Conservation (phyloP, 495 filamentous ascomycete genomes). For the Xylaria curta region DNA sequence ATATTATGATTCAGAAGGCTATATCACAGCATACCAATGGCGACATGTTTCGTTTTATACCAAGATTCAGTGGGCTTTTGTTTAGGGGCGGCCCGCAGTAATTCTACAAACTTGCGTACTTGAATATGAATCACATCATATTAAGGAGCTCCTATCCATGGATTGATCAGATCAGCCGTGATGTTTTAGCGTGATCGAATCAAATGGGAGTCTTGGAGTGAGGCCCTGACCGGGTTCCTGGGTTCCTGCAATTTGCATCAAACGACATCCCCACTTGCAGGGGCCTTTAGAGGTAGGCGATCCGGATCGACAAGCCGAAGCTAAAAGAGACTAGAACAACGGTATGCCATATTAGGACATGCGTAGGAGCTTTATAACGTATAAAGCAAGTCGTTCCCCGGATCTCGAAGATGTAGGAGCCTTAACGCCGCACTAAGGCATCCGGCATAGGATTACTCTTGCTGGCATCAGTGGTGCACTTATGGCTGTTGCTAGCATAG, state of each 20-base stretch:
- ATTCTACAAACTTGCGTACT: not conserved
- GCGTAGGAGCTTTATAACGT: not conserved
- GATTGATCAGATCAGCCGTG: constrained; percentile 1
- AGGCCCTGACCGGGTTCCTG: constrained; percentile 13
- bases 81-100: constrained; percentile 6
- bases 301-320: constrained; percentile 18
- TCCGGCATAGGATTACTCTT: not conserved
- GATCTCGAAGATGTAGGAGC: not conserved
- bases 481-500: too few species aligned
- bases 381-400: not conserved
- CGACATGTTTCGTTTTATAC: constrained; percentile 16
- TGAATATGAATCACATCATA: not conserved
- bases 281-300: not conserved
- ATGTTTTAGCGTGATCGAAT: not conserved
- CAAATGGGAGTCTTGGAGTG: not conserved
- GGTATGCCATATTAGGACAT: not conserved
- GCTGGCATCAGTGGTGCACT: too few species aligned
- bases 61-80: constrained; percentile 4
- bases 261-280: constrained; percentile 20
- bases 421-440: not conserved
- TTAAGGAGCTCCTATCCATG: constrained; percentile 1
- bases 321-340: not conserved
- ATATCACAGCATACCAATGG: not conserved
- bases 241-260: constrained; percentile 22
- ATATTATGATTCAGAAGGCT: not conserved